These are phyloP conservation scores for Carex littledalei DNA, from an alignment of 176 grass and related monocot species.

Conservation along the genomic window DNA sequence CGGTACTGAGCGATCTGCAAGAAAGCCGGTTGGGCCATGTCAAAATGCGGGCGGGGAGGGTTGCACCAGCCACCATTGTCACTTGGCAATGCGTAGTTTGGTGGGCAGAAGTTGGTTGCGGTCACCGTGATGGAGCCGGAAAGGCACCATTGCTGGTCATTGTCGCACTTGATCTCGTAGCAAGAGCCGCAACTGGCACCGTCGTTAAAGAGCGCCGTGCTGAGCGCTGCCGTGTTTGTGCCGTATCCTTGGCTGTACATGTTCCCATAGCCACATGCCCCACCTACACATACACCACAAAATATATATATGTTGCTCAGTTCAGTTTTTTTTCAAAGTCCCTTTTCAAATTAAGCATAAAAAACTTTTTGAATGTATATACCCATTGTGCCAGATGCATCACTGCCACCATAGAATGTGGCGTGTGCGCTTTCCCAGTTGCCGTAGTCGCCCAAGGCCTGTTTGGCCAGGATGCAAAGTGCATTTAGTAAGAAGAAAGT, in stretches of 20 bases:
- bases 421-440: slow-evolving; percentile 67
- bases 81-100: slow-evolving; percentile 60
- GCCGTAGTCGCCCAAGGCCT: slow-evolving; percentile 39
- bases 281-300: slow-evolving; percentile 16
- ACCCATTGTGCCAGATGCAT: slow-evolving; percentile 92
- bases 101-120: slow-evolving; percentile 81
- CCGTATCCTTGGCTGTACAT: slow-evolving; percentile 54
- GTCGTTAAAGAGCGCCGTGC: slow-evolving; percentile 34
- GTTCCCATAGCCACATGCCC: slow-evolving; percentile 57
- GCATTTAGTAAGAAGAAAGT: slow-evolving; percentile 29
- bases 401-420: slow-evolving; percentile 79
- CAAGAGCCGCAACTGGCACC: slow-evolving; percentile 31
- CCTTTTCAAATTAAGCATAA: background rate
- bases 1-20: slow-evolving; percentile 87
- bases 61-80: slow-evolving; percentile 95
- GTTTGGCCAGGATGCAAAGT: slow-evolving; percentile 26
- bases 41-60: slow-evolving; percentile 82
- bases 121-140: slow-evolving; percentile 58
- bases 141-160: slow-evolving; percentile 39
- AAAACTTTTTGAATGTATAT: background rate
- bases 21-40: slow-evolving; percentile 85
- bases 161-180: slow-evolving; percentile 67
- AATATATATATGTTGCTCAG: background rate
- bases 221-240: slow-evolving; percentile 42
- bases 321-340: background rate